Evolutionary conservation across 371 early-diverging fungal genomes (phyloP), one percentile per base, ranked within the genome.

Genomic region (Fennellomyces sp.): DNA sequence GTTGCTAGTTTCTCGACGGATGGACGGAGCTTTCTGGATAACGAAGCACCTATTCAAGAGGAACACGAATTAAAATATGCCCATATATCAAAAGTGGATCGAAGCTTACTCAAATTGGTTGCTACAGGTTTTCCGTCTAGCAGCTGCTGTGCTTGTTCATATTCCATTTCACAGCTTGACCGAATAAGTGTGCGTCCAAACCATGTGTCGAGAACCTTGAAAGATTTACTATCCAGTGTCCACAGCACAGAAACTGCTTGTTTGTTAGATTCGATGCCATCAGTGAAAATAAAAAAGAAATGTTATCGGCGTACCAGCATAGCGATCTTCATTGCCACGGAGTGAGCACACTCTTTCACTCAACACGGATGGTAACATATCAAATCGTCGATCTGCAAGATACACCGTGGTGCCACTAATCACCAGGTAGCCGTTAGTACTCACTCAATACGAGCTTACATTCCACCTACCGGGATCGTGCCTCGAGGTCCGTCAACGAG

Each of bases 311-410:
- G 52, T 76, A 80, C 89, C 87, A 0, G 96, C 90, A 57, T 90
- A 88, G 12, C 96, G 86, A 60, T 89, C 91, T 2, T 89, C 87
- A 27, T 86, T 83, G n/a, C 88, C 87, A 26, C 94, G 89, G 42
- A 96, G 72, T 15, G 91, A 91, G 69, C 95, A 96, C 1, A 95
- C 76, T 26, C 91, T 82, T 70, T 95, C 95, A 72, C 97, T 94
- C 26, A 98, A 81, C 2, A 95, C 83, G n/a, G 89, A 83, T 0
- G 99, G 99, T 7, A 99, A 80, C 99, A 99, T 99, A 60, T 98
- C 98, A 66, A 99, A 95, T 17, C 96, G 86, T 33, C 92, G 81
- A 69, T 94, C 92, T 2, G 91, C 90, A 23, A 99, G 75, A 73
- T 99, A 99, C 1, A 97, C 92, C 0, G 98, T 97, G 3, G 98